Evolutionary conservation across 176 grass and related monocot genomes (phyloP), one percentile per base, ranked within the genome.

Genomic region (Hordeum vulgare): DNA sequence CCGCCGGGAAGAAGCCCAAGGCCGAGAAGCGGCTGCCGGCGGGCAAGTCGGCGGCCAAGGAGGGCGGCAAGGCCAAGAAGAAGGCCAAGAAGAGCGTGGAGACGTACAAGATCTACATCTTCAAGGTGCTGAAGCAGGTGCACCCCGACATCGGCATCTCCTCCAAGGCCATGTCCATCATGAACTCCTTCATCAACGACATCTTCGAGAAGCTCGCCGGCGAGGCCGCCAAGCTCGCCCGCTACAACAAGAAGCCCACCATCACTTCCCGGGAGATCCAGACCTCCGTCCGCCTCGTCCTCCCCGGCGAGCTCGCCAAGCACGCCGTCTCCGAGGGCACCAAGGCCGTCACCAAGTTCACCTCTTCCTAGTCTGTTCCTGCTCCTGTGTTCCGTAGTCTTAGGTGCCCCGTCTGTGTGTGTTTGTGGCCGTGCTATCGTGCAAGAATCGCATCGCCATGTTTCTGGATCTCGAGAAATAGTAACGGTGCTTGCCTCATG

Each of bases 111-210:
- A 93, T 93, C 83, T 93, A 93, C 88, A 90, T 93, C 79, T 93
- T 93, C 85, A 93, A 93, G 88, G 91, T 93, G 40, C 83, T 93
- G 4, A 90, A 93, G 91, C 88, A 93, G 85, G 91, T 93, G 5
- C 91, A 93, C 88, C 91, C 91, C 0, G 91, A 90, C 88, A 93
- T 93, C 85, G 88, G 88, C 40, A 85, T 91, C 67, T 89, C 89
- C 26, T 86, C 89, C 85, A 94, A 94, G 92, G 89, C 92, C 81
- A 94, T 94, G 92, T 84, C 86, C 78, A 94, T 91, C 87, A 94
- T 94, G 92, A 94, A 94, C 84, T 94, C 92, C 62, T 94, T 94
- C 81, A 94, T 94, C 92, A 94, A 94, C 74, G 92, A 94, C 68
- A 94, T 94, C 87, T 94, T 94, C 45, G 92, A 94, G 89, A 94